Evolutionary conservation across 352 stramenopile genomes (phyloP).

Genomic region (Globisporangium camurandrum): DNA sequence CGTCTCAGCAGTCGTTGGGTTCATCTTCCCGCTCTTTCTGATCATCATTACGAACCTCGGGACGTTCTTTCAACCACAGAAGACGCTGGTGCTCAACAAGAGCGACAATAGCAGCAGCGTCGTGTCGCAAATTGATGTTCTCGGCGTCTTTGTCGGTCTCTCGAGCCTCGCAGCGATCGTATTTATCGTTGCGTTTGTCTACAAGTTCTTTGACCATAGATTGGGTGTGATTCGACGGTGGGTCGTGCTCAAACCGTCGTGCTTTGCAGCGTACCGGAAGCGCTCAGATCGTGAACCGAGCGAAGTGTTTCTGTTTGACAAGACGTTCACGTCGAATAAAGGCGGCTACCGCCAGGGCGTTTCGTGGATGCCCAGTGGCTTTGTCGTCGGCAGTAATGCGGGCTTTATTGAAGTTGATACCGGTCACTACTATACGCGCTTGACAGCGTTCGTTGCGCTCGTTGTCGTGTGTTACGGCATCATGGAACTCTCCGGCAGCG

Average conservation of each 20-base stretch:
- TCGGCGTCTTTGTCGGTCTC: constrained; percentile 50
- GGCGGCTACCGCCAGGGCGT: constrained; percentile 78
- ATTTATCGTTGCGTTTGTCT: constrained; percentile 72
- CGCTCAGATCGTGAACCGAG: constrained; percentile 70
- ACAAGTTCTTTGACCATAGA: constrained; percentile 85
- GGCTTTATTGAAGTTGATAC: constrained; percentile 84
- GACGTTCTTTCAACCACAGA: constrained; percentile 56
- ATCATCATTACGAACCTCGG: constrained; percentile 66
- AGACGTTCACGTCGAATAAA: constrained; percentile 68
- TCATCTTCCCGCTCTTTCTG: constrained; percentile 73
- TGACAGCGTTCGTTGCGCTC: constrained; percentile 58
- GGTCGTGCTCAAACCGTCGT: constrained; percentile 83
- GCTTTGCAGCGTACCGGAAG: constrained; percentile 74
- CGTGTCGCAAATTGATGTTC: constrained; percentile 36
- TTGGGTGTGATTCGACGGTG: constrained; percentile 80
- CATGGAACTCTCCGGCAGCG: constrained; percentile 42
- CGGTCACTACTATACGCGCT: constrained; percentile 78
- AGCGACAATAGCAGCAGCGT: constrained; percentile 30
- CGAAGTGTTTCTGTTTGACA: constrained; percentile 85
- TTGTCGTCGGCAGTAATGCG: constrained; percentile 71
- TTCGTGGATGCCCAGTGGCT: constrained; percentile 83
- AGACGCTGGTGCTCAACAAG: constrained; percentile 51
- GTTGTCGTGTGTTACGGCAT: constrained; percentile 62
- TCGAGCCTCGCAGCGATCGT: constrained; percentile 40
- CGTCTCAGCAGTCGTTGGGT: constrained; percentile 70